Conservation (phyloP, 805 yeast genomes). For the Metschnikowia kunwiensis region DNA sequence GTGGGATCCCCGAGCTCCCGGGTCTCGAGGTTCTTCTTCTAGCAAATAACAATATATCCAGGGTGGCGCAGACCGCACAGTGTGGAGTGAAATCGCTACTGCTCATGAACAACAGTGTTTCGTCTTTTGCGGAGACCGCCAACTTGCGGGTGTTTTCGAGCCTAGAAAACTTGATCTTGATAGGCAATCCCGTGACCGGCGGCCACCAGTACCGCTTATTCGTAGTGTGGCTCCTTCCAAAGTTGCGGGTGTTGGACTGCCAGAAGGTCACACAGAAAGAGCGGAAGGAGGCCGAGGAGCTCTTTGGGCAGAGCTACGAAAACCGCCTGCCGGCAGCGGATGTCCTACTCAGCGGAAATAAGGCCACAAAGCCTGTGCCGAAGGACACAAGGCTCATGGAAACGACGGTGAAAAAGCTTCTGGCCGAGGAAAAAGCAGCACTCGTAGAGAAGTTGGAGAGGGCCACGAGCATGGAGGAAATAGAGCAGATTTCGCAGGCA, state of each 20-base stretch:
- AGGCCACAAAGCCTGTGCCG: constrained; percentile 4
- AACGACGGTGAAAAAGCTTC: constrained; percentile 43
- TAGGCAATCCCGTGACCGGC: constrained; percentile 56
- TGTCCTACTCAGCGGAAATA: constrained; percentile 18
- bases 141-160: constrained; percentile 7
- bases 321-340: constrained; percentile 31
- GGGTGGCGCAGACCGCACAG: constrained; percentile 28
- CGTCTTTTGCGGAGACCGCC: constrained; percentile 39
- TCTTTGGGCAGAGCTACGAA: constrained; percentile 33
- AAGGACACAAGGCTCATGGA: constrained; percentile 34
- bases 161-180: constrained; percentile 42
- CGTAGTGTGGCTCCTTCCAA: constrained; percentile 61
- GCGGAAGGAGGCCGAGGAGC: constrained; percentile 40
- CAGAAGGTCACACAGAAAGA: constrained; percentile 57
- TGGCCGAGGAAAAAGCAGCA: constrained; percentile 49
- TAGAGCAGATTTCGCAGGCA: constrained; percentile 57
- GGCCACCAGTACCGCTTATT: constrained; percentile 55
- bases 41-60: constrained; percentile 58
- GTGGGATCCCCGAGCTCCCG: constrained; percentile 43
- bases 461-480: constrained; percentile 73
- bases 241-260: constrained; percentile 64
- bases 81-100: constrained; percentile 45
- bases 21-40: constrained; percentile 53
- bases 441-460: constrained; percentile 52
- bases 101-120: constrained; percentile 51